Evolutionary conservation across 2,329 filamentous ascomycete genomes (phyloP).

Genomic region (Grosmannia penicillata): DNA sequence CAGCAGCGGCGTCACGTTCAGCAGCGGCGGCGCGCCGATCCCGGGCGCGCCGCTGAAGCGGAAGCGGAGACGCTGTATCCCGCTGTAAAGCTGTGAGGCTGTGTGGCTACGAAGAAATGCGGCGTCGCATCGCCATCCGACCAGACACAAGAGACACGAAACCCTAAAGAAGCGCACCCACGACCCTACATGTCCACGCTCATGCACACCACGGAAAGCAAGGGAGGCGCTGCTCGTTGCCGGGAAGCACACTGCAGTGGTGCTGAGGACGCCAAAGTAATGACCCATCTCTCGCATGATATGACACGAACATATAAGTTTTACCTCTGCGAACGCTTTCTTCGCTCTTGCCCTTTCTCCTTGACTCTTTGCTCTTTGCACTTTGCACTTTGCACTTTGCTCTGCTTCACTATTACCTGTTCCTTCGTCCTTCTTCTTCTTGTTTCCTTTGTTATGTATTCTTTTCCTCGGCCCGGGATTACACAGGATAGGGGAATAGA

Average conservation of each 20-base stretch:
- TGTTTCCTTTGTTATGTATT: constrained; percentile 4
- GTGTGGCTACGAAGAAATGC: too few relatives aligned
- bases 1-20: constrained; percentile 18
- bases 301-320: background rate
- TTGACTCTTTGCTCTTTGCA: background rate
- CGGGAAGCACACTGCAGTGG: background rate
- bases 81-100: constrained; percentile 48
- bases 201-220: background rate
- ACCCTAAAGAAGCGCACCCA: background rate
- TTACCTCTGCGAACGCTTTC: too few relatives aligned
- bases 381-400: too few relatives aligned
- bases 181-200: too few relatives aligned
- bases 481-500: background rate
- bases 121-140: too few relatives aligned
- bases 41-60: constrained; percentile 42
- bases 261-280: background rate
- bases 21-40: constrained; percentile 15
- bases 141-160: background rate
- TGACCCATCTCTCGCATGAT: constrained; percentile 4
- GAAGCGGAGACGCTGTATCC: constrained; percentile 73
- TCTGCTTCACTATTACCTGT: background rate
- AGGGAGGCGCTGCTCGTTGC: too few relatives aligned
- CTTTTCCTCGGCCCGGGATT: background rate
- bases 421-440: constrained; percentile 2
- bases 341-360: background rate